These are phyloP conservation scores for Ensete ventricosum DNA, from an alignment of 176 grass and related monocot genomes.

Conservation along the genomic window DNA sequence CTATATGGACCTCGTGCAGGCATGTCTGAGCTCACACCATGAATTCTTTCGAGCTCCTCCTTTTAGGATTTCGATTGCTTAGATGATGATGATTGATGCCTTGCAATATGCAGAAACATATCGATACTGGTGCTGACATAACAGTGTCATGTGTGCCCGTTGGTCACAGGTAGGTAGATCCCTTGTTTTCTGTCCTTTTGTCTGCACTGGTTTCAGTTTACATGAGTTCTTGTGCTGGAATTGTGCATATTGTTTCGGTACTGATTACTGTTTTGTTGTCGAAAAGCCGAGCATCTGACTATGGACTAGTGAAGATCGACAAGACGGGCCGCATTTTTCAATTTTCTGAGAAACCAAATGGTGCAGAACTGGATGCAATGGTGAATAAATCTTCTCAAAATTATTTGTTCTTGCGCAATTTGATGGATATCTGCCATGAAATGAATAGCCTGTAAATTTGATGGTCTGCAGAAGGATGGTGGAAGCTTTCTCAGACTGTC, in stretches of 20 bases:
- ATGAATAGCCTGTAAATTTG: neutral
- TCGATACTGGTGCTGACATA: conserved; percentile 61
- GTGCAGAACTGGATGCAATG: conserved; percentile 53
- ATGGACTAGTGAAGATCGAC: conserved; percentile 58
- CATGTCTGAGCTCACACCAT: conserved; percentile 8
- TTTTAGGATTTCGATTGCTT: neutral
- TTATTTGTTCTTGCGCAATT: neutral
- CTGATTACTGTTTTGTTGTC: conserved; percentile 28
- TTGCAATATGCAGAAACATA: conserved; percentile 45
- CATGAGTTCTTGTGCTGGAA: neutral
- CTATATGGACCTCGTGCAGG: conserved; percentile 68
- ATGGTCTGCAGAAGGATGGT: conserved; percentile 43
- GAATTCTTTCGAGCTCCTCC: neutral
- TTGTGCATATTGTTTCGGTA: neutral
- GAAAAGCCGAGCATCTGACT: conserved; percentile 69
- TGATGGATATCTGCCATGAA: neutral
- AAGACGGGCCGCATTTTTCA: conserved; percentile 46
- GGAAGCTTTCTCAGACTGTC: conserved; percentile 36
- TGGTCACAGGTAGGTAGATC: conserved; percentile 57
- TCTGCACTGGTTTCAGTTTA: neutral
- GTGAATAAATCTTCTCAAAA: conserved; percentile 26
- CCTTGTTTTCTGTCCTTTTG: neutral
- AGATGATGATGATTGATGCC: neutral
- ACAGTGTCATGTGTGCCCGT: conserved; percentile 50
- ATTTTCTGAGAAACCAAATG: conserved; percentile 59